phyloP scores from a whole-genome alignment of 805 yeast species.

The Saturnispora silvae region DNA sequence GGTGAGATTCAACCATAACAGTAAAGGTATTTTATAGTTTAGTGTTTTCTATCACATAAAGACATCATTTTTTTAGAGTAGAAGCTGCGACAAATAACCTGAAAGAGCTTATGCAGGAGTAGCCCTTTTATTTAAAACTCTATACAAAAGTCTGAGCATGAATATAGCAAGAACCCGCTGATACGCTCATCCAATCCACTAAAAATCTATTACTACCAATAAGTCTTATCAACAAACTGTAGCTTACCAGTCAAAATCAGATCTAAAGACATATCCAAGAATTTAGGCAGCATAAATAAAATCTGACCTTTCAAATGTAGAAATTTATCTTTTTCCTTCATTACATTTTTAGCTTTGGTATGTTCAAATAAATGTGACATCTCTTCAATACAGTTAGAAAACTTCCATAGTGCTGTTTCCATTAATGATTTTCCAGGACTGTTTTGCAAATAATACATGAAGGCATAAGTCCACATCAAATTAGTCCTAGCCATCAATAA shows the following conservation, averaged over 20 bases:
- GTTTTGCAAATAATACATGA: constrained; percentile 52
- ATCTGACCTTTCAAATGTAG: constrained; percentile 17
- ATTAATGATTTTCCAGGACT: constrained; percentile 47
- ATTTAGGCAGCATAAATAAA: constrained; percentile 13
- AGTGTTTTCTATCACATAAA: not conserved
- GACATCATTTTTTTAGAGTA: not conserved
- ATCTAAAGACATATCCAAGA: constrained; percentile 20
- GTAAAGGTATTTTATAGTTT: not conserved
- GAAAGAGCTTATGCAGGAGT: no score
- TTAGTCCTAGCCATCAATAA: constrained; percentile 62
- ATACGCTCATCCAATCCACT: no score
- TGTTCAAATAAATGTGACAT: constrained; percentile 27
- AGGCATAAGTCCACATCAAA: constrained; percentile 84
- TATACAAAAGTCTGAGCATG: no score
- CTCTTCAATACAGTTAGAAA: constrained; percentile 22
- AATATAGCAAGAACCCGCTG: no score
- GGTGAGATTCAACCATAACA: constrained; percentile 22
- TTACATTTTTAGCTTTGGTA: constrained; percentile 20
- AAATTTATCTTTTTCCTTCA: constrained; percentile 19
- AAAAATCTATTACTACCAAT: constrained; percentile 1
- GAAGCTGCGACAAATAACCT: no score
- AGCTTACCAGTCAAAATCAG: constrained; percentile 10
- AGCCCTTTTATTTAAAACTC: no score
- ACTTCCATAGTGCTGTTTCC: constrained; percentile 30
- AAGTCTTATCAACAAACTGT: constrained; percentile 5